phyloP scores from a whole-genome alignment of 495 filamentous ascomycete species.

The Alectoria sarmentosa region DNA sequence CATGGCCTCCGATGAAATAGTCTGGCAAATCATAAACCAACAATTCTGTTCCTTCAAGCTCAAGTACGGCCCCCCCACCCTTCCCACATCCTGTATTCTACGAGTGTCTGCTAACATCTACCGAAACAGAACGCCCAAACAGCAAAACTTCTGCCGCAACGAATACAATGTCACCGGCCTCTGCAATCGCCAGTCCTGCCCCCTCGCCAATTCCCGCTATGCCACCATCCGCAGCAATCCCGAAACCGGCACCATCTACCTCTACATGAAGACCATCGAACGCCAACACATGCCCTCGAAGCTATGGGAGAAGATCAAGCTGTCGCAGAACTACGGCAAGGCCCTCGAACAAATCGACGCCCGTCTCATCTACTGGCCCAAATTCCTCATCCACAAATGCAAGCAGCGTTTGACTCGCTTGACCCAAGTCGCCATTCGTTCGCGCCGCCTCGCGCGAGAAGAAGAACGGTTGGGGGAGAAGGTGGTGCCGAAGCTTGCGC shows the following conservation, averaged over 20 bases:
- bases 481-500: slow-evolving; percentile 82
- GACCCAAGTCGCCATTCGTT: slow-evolving; percentile 87
- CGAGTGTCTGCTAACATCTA: slow-evolving; percentile 18
- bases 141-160: slow-evolving; percentile 90
- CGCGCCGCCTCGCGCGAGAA: slow-evolving; percentile 74
- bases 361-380: slow-evolving; percentile 89
- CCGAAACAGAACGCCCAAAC: slow-evolving; percentile 72
- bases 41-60: slow-evolving; percentile 96
- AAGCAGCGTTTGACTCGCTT: slow-evolving; percentile 93
- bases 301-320: slow-evolving; percentile 89
- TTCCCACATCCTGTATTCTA: slow-evolving; percentile 6
- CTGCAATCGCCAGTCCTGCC: slow-evolving; percentile 91
- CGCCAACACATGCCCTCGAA: slow-evolving; percentile 85
- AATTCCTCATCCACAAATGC: slow-evolving; percentile 92
- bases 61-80: slow-evolving; percentile 52
- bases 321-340: slow-evolving; percentile 83
- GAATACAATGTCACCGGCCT: slow-evolving; percentile 94
- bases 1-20: slow-evolving; percentile 90
- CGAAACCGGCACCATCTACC: slow-evolving; percentile 75
- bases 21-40: slow-evolving; percentile 94
- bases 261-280: slow-evolving; percentile 90
- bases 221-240: slow-evolving; percentile 84
- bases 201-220: slow-evolving; percentile 92
- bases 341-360: slow-evolving; percentile 86
- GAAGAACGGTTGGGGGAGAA: slow-evolving; percentile 87